These are phyloP conservation scores for Cutaneotrichosporon curvatum DNA, from an alignment of 1,284 basidiomycete genomes.

Conservation along the genomic window DNA sequence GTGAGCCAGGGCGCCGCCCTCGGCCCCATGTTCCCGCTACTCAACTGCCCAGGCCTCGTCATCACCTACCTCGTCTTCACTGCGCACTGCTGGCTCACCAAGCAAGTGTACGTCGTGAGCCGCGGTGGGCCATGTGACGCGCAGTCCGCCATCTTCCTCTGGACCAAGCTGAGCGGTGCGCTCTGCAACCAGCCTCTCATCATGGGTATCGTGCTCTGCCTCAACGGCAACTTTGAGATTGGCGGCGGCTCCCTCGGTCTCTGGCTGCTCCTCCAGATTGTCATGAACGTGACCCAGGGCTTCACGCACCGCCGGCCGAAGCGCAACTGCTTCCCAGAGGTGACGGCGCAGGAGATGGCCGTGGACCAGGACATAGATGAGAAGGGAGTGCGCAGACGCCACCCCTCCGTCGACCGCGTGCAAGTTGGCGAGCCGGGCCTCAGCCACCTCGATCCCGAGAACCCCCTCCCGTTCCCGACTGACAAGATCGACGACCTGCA, in stretches of 20 bases:
- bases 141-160: slow-evolving; percentile 62
- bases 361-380: no score
- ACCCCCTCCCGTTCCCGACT: slow-evolving; percentile 10
- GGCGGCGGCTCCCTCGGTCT: slow-evolving; percentile 57
- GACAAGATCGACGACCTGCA: slow-evolving; percentile 59
- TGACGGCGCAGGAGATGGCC: slow-evolving; percentile 20
- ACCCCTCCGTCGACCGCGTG: slow-evolving; percentile 3
- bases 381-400: no score
- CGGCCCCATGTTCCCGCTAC: slow-evolving; percentile 66
- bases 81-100: slow-evolving; percentile 65
- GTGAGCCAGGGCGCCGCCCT: slow-evolving; percentile 61
- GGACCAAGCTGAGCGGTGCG: slow-evolving; percentile 54
- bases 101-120: slow-evolving; percentile 64
- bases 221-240: slow-evolving; percentile 60
- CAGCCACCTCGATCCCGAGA: neutral
- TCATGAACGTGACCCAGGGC: no score
- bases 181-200: slow-evolving; percentile 61
- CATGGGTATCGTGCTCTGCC: slow-evolving; percentile 63
- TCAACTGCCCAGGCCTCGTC: slow-evolving; percentile 61
- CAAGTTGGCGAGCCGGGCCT: no score
- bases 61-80: slow-evolving; percentile 62
- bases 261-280: slow-evolving; percentile 47
- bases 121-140: slow-evolving; percentile 62
- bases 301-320: no score
- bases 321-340: no score